Conservation (phyloP, 2,329 filamentous ascomycete genomes). For the Aspergillus sp. region DNA sequence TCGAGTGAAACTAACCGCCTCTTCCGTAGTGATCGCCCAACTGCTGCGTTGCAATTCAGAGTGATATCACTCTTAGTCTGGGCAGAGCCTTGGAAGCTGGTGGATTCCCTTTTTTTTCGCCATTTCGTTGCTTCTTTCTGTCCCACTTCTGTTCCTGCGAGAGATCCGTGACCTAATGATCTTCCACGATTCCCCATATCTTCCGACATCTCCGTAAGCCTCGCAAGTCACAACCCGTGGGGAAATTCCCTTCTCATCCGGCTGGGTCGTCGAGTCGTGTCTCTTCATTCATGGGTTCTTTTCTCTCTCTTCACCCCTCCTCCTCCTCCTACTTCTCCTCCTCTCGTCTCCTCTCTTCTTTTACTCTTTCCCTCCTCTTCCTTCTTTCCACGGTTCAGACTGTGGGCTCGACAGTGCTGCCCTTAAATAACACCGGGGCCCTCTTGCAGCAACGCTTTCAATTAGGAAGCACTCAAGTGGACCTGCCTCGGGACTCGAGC, state of each 20-base stretch:
- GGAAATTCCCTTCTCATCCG: slow-evolving; percentile 17
- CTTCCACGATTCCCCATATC: slow-evolving; percentile 17
- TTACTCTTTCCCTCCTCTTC: slow-evolving; percentile 14
- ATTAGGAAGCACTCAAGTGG: slow-evolving; percentile 22
- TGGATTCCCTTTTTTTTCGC: neutral
- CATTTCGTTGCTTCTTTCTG: slow-evolving; percentile 8
- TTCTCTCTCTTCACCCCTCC: slow-evolving; percentile 9
- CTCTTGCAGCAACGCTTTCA: slow-evolving; percentile 25
- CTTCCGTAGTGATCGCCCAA: slow-evolving; percentile 1
- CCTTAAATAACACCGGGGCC: slow-evolving; percentile 32
- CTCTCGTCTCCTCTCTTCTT: slow-evolving; percentile 8
- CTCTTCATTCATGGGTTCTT: slow-evolving; percentile 9
- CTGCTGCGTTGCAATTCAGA: neutral
- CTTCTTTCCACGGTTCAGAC: slow-evolving; percentile 16
- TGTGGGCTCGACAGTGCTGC: slow-evolving; percentile 23
- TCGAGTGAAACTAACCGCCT: neutral
- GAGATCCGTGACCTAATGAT: slow-evolving; percentile 22
- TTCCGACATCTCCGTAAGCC: slow-evolving; percentile 24
- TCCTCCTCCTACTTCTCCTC: slow-evolving; percentile 8
- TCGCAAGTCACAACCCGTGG: slow-evolving; percentile 20
- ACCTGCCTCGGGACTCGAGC: slow-evolving; percentile 17
- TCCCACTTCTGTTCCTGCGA: slow-evolving; percentile 13
- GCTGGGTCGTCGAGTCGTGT: slow-evolving; percentile 16
- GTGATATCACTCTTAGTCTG: slow-evolving; percentile 5
- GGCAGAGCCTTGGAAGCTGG: slow-evolving; percentile 7